A percentile compares a stretch with the other conserved stretches of the same genome.
Conservation (phyloP, 345 rosid genomes). For the Brassica juncea region DNA sequence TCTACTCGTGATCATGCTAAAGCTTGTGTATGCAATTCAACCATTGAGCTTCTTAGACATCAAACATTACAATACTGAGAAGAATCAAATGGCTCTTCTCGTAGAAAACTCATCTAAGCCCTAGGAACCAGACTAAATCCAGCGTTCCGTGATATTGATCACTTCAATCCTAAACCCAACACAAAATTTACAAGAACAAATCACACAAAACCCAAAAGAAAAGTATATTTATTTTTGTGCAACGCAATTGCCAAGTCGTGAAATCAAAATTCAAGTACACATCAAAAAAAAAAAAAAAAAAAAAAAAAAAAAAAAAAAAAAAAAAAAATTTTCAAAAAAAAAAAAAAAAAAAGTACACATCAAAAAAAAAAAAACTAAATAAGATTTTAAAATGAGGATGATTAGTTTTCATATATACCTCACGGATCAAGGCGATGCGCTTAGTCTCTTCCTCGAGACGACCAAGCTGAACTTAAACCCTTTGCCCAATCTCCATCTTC, state of each 20-base stretch:
- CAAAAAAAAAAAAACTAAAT: not conserved
- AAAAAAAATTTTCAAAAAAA: too few species aligned
- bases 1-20: too few species aligned
- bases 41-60: too few species aligned
- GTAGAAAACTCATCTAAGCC: not conserved
- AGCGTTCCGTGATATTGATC: not conserved
- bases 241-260: constrained; percentile 37
- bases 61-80: not conserved
- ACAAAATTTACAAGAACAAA: constrained; percentile 19
- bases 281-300: not conserved
- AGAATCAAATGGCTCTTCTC: not conserved
- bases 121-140: constrained; percentile 2
- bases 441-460: not conserved
- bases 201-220: constrained; percentile 9
- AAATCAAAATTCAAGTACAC: constrained; percentile 30
- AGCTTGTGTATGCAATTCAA: too few species aligned
- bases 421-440: constrained; percentile 38
- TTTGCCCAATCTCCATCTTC: too few species aligned
- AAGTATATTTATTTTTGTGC: not conserved
- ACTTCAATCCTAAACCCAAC: not conserved
- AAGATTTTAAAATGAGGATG: not conserved
- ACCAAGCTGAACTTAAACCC: not conserved
- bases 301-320: not conserved
- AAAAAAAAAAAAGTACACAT: constrained; percentile 25
- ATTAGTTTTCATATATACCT: constrained; percentile 44